These are phyloP conservation scores for Sphenostylis stenocarpa DNA, from an alignment of 306 rosid species.

Conservation along the genomic window DNA sequence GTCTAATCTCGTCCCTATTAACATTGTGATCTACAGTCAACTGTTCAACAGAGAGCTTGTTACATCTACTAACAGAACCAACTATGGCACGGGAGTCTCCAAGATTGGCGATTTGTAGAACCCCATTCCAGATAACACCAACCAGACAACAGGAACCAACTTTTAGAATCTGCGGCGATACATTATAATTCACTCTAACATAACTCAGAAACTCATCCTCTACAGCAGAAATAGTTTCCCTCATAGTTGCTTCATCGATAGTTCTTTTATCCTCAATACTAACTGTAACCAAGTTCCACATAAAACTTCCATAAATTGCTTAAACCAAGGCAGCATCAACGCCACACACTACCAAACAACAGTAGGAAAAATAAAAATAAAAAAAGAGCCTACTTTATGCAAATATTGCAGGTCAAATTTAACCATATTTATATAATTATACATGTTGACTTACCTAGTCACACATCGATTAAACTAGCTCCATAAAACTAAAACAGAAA, in stretches of 20 bases:
- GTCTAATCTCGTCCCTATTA: slow-evolving; percentile 50
- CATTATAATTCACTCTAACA: slow-evolving; percentile 41
- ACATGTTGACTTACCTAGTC: not conserved
- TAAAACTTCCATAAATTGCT: slow-evolving; percentile 11
- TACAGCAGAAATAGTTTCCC: slow-evolving; percentile 45
- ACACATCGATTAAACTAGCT: not conserved
- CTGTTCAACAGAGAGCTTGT: slow-evolving; percentile 46
- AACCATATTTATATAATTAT: not conserved
- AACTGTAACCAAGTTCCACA: slow-evolving; percentile 38
- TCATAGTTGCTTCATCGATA: slow-evolving; percentile 48
- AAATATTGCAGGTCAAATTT: not conserved
- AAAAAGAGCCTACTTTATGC: not conserved
- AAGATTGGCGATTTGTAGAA: slow-evolving; percentile 54
- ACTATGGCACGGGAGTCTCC: slow-evolving; percentile 76
- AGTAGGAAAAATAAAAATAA: not conserved
- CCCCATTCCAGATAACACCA: slow-evolving; percentile 64
- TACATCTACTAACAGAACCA: slow-evolving; percentile 45
- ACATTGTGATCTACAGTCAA: slow-evolving; percentile 64
- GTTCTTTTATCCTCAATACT: slow-evolving; percentile 44
- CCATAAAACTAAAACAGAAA: not conserved
- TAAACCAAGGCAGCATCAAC: slow-evolving; percentile 6
- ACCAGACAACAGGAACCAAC: slow-evolving; percentile 67
- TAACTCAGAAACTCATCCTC: slow-evolving; percentile 54
- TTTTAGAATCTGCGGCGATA: slow-evolving; percentile 45
- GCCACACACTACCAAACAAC: not conserved